Percentiles rank a stretch among this genome's conserved stretches.
phyloP scores from a whole-genome alignment of 192 early-diverging fungal species.

The Backusella macrospora region DNA sequence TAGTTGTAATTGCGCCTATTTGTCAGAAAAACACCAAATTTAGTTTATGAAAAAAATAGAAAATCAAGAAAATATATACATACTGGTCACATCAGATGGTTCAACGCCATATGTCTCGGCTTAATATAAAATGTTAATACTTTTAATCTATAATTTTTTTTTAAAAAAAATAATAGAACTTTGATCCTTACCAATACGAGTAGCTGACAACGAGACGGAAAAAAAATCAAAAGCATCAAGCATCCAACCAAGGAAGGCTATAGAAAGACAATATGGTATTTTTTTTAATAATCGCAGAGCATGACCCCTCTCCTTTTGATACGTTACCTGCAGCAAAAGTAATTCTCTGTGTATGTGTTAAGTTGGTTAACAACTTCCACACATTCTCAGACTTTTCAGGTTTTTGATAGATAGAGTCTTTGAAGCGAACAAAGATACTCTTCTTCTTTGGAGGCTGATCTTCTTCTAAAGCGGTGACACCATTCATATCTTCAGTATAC shows the following conservation, averaged over 20 bases:
- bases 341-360: conserved; percentile 28
- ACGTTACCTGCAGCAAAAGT: conserved; percentile 37
- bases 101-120: conserved; percentile 57
- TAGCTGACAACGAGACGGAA: conserved; percentile 57
- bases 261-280: not conserved
- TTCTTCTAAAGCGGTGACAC: not conserved
- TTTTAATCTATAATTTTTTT: not conserved
- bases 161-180: not conserved
- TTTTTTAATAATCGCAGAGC: not conserved
- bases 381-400: conserved; percentile 33
- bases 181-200: conserved; percentile 45
- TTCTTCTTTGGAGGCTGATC: not conserved
- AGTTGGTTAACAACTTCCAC: conserved; percentile 33
- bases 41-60: not conserved
- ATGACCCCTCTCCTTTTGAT: not conserved
- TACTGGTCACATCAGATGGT: conserved; percentile 56
- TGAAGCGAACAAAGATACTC: conserved; percentile 10
- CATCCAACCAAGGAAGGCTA: conserved; percentile 72
- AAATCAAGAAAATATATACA: not conserved
- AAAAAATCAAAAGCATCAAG: conserved; percentile 77
- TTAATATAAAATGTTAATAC: conserved; percentile 8
- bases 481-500: not conserved
- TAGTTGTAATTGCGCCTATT: conserved; percentile 63
- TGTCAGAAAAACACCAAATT: conserved; percentile 1
- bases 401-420: conserved; percentile 24